phyloP scores from a whole-genome alignment of 331 rosid genomes.

The Arachis monticola region DNA sequence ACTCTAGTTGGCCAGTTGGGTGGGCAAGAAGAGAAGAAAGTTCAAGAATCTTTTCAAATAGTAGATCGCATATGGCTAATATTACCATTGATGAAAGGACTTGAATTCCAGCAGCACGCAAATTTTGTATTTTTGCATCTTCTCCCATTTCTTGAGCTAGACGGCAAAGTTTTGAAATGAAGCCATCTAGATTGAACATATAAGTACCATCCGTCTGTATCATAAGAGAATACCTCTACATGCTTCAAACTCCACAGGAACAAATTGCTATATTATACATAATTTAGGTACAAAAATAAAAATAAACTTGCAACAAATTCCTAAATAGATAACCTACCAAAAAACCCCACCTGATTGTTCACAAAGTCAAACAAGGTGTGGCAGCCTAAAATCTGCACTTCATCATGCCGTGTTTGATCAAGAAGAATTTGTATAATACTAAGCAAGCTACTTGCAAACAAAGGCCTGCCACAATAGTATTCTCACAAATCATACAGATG shows the following conservation, averaged over 20 bases:
- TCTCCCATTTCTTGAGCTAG: constrained; percentile 85
- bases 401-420: constrained; percentile 86
- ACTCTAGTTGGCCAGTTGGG: not conserved
- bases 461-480: constrained; percentile 65
- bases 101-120: constrained; percentile 80
- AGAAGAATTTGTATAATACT: constrained; percentile 84
- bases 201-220: constrained; percentile 86
- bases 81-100: constrained; percentile 91
- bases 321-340: constrained; percentile 31
- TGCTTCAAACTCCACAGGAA: constrained; percentile 14
- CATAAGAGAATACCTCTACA: constrained; percentile 25
- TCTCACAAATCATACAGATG: constrained; percentile 15
- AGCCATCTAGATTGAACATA: constrained; percentile 87
- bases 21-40: not conserved
- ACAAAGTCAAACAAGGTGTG: constrained; percentile 85
- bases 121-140: constrained; percentile 54
- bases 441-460: constrained; percentile 94
- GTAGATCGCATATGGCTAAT: constrained; percentile 14
- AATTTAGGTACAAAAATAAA: not conserved
- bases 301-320: constrained; percentile 27
- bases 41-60: not conserved
- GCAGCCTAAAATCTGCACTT: constrained; percentile 92
- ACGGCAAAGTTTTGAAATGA: constrained; percentile 73
- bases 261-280: constrained; percentile 19
- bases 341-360: constrained; percentile 80